Base-by-base conservation (phyloP, 305 asterid species). In the Salvia sclarea region DNA sequence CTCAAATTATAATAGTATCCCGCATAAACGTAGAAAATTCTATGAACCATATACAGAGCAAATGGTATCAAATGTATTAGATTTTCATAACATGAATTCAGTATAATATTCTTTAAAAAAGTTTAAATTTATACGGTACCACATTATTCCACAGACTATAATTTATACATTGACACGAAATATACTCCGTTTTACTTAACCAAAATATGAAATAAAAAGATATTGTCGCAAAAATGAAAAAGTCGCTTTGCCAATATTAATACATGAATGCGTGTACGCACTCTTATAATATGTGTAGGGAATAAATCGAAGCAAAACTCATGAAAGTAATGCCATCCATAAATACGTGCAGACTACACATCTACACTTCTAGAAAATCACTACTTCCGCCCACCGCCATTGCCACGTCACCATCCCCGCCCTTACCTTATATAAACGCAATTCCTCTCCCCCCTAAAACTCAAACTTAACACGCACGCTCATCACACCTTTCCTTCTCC, bases 401-500 rank as follows among this genome's bases (percentile, higher is more conserved):
- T 54, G 61, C 61, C 61, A 54, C 40, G 61, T 54, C 61, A 54
- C 21, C 61, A 2, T n/a, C 56, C 61, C 21, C 10, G 3, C 61
- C 40, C 14, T 12, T 28, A 24, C 40, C 61, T n/a, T 54, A 54
- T 54, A n/a, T 54, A 54, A 28, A 54, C 33, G 11, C 3, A 11
- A 52, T 1, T 6, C 59, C 1, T 1, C 3, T 4, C 35, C 60
- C 17, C 28, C 0, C 12, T 9, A 8, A 28, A 13, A 25, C 61
- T 28, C 61, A 54, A 25, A 54, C 61, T 25, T 25, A 20, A 2
- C 40, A 13, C 61, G 61, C 40, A 54, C 60, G 60, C 61, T 25
- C 38, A 54, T 11, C 37, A 52, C 3, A 20, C 21, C 20, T 6
- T 52, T 21, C 33, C 30, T 21, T 16, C 24, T 45, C 4, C 7